Evolutionary conservation across 2,329 filamentous ascomycete genomes (phyloP).

Genomic region (Sarocladiaceae sp.): DNA sequence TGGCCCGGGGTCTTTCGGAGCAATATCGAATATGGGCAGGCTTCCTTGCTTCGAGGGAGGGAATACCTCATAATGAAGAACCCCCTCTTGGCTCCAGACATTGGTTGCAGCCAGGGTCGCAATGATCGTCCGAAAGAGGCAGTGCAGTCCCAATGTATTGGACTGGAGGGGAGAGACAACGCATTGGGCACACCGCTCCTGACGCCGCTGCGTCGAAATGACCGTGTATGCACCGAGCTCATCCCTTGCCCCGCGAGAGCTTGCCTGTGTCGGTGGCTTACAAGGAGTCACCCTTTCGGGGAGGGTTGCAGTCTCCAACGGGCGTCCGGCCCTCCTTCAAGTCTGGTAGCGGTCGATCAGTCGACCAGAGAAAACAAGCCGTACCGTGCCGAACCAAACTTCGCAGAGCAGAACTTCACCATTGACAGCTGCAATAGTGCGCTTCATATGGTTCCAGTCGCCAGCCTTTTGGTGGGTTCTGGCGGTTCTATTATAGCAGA

Average conservation of each 20-base stretch:
- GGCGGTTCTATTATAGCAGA: background rate
- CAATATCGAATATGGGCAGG: too few relatives aligned
- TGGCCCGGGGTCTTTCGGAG: too few relatives aligned
- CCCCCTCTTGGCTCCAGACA: background rate
- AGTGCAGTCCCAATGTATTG: background rate
- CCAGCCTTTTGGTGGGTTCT: background rate
- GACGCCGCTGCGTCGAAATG: background rate
- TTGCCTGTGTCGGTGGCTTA: background rate
- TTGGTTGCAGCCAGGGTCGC: background rate
- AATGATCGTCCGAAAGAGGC: background rate
- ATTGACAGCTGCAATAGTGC: background rate
- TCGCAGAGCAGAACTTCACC: background rate
- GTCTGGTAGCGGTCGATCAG: slow-evolving; percentile 7
- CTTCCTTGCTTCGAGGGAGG: too few relatives aligned
- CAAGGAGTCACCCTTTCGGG: background rate
- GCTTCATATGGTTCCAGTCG: background rate
- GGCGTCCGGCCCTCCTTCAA: background rate
- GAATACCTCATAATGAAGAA: background rate
- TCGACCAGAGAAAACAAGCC: background rate
- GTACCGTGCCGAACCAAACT: slow-evolving; percentile 5
- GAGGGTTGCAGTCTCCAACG: background rate
- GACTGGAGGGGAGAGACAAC: background rate
- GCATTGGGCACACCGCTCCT: slow-evolving; percentile 1
- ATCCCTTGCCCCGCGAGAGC: background rate
- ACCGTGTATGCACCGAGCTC: background rate